Percentiles rank a stretch among this genome's conserved stretches.
phyloP scores from a whole-genome alignment of 768 basidiomycete species.

The Coprinopsis strossmayeri region DNA sequence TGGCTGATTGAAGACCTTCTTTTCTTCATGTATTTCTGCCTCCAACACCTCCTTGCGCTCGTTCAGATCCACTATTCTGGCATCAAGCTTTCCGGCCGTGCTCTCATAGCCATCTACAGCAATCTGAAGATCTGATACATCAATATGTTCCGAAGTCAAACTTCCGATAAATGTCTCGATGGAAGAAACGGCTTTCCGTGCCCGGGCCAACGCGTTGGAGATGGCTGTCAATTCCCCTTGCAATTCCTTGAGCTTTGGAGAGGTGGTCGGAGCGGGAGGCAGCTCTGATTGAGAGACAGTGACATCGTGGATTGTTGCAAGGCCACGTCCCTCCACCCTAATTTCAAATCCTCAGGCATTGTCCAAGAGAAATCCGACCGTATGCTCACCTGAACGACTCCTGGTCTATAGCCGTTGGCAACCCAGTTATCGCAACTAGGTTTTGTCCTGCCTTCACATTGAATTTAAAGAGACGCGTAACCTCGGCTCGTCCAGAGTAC shows the following conservation, averaged over 20 bases:
- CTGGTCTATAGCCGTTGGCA: slow-evolving; percentile 28
- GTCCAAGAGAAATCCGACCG: no score
- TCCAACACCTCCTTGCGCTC: slow-evolving; percentile 19
- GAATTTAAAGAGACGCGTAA: slow-evolving; percentile 32
- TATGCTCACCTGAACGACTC: slow-evolving; percentile 29
- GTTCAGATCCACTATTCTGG: slow-evolving; percentile 22
- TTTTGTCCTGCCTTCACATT: slow-evolving; percentile 29
- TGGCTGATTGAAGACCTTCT: slow-evolving; percentile 14
- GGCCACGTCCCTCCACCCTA: slow-evolving; percentile 38
- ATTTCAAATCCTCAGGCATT: neutral
- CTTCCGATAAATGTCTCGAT: slow-evolving; percentile 29
- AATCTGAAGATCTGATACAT: slow-evolving; percentile 18
- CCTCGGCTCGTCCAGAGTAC: slow-evolving; percentile 35
- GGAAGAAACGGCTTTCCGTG: slow-evolving; percentile 19
- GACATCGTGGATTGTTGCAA: slow-evolving; percentile 41
- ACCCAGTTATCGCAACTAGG: slow-evolving; percentile 26
- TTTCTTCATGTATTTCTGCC: slow-evolving; percentile 17
- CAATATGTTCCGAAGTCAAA: slow-evolving; percentile 26
- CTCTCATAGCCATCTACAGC: slow-evolving; percentile 27
- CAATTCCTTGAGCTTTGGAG: slow-evolving; percentile 22
- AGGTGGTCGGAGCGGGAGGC: slow-evolving; percentile 17
- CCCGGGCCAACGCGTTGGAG: slow-evolving; percentile 24
- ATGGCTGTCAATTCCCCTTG: slow-evolving; percentile 17
- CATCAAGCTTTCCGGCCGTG: slow-evolving; percentile 26
- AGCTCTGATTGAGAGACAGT: slow-evolving; percentile 21